Percentiles rank a stretch among this genome's conserved stretches.
phyloP scores from a whole-genome alignment of 306 rosid genomes.

The Lagenaria siceraria region DNA sequence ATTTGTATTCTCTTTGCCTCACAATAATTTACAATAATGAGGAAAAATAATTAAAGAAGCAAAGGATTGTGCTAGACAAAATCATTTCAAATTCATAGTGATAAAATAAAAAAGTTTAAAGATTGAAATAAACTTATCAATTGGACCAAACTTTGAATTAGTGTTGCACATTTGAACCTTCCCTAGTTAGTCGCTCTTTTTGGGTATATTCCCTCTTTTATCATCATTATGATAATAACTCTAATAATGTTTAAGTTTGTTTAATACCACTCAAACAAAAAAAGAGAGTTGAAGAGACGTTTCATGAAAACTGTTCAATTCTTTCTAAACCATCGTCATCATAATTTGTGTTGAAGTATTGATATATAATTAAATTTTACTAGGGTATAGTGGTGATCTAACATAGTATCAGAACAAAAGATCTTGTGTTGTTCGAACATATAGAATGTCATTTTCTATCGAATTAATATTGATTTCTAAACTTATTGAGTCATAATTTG shows the following conservation, averaged over 20 bases:
- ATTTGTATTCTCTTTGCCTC: conserved; percentile 17
- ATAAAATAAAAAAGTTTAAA: neutral
- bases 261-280: neutral
- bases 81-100: conserved; percentile 29
- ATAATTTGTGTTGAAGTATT: no score
- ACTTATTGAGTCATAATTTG: no score
- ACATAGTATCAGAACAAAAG: no score
- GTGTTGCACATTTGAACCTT: conserved; percentile 13
- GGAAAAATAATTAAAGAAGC: conserved; percentile 8
- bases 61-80: conserved; percentile 51
- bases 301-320: neutral
- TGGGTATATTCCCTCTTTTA: conserved; percentile 6
- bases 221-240: conserved; percentile 8
- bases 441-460: no score
- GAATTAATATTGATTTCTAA: no score
- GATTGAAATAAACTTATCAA: conserved; percentile 17
- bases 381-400: no score
- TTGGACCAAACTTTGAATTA: neutral
- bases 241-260: neutral
- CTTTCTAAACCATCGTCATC: neutral
- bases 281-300: neutral
- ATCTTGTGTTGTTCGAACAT: no score
- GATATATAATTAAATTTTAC: no score
- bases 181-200: neutral
- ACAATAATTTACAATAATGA: conserved; percentile 23